Evolutionary conservation across 1,284 basidiomycete genomes (phyloP).

Genomic region (Phaffia rhodozyma): DNA sequence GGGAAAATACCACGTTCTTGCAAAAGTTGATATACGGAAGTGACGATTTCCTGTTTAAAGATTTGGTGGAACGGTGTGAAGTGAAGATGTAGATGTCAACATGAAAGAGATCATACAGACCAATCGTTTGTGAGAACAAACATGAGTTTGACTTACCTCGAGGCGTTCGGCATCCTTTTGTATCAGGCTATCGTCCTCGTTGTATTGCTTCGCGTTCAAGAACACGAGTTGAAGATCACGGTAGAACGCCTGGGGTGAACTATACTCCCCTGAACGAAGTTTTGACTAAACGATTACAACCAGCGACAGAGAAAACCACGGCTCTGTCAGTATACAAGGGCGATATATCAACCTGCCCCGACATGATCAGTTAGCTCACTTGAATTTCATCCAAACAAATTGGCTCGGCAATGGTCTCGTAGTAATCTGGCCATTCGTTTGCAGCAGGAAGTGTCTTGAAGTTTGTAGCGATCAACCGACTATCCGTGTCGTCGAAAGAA

Average conservation of each 20-base stretch:
- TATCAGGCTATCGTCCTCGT: constrained; percentile 32
- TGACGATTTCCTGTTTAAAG: constrained; percentile 2
- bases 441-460: too few relatives aligned
- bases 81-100: constrained; percentile 20
- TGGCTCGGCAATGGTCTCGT: too few relatives aligned
- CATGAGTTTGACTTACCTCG: constrained; percentile 24
- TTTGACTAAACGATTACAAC: too few relatives aligned
- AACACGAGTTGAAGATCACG: constrained; percentile 33
- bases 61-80: constrained; percentile 7
- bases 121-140: not conserved
- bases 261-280: not conserved
- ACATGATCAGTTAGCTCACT: too few relatives aligned
- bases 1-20: not conserved
- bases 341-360: too few relatives aligned
- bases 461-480: too few relatives aligned
- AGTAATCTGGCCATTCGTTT: too few relatives aligned
- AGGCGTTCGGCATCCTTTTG: constrained; percentile 30
- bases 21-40: not conserved
- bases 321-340: too few relatives aligned
- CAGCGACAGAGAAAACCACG: too few relatives aligned
- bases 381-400: too few relatives aligned
- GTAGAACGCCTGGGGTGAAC: constrained; percentile 24
- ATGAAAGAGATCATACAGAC: constrained; percentile 22
- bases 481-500: too few relatives aligned
- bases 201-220: constrained; percentile 36